phyloP scores from a whole-genome alignment of 2,329 filamentous ascomycete genomes.

The Calonectria naviculata region DNA sequence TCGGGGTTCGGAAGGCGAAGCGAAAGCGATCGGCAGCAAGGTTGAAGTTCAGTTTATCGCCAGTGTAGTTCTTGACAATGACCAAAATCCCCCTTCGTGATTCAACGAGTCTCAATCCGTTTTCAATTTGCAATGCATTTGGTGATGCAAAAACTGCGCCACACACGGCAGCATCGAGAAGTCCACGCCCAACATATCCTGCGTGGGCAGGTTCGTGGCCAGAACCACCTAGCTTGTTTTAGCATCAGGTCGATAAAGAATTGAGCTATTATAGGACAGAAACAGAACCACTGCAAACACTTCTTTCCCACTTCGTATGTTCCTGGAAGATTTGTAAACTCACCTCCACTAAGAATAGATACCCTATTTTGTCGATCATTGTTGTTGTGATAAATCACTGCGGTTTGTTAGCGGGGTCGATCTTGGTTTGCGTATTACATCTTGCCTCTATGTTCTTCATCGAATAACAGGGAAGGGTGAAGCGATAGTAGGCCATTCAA shows the following conservation, averaged over 20 bases:
- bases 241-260: too few relatives aligned
- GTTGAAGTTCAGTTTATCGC: background rate
- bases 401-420: background rate
- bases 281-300: too few relatives aligned
- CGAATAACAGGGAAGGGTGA: background rate
- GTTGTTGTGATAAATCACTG: background rate
- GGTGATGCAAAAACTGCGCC: constrained; percentile 18
- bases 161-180: constrained; percentile 16
- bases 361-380: background rate
- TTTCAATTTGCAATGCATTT: constrained; percentile 13
- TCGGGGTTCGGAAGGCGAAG: background rate
- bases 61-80: constrained; percentile 59
- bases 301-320: background rate
- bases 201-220: constrained; percentile 14
- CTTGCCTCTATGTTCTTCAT: background rate
- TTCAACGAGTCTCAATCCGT: background rate
- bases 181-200: constrained; percentile 8
- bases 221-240: background rate
- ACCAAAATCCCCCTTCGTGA: constrained; percentile 54
- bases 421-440: background rate
- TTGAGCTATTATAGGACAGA: too few relatives aligned
- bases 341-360: background rate
- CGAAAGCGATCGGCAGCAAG: background rate
- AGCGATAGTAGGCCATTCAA: background rate
- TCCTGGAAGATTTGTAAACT: background rate